These are phyloP conservation scores for Heritiera fomes DNA, from an alignment of 345 rosid genomes.

Conservation along the genomic window DNA sequence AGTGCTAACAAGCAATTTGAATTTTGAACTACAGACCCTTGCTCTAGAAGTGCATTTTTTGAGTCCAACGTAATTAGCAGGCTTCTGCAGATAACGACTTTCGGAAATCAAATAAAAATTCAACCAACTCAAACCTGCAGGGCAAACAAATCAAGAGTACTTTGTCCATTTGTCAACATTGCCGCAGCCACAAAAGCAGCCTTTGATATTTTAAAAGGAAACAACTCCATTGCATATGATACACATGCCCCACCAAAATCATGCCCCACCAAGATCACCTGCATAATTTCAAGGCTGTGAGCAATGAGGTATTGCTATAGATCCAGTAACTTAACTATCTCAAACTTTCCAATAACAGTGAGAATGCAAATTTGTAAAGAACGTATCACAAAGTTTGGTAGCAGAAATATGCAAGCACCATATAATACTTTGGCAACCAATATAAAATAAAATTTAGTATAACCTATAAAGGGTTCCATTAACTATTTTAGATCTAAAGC, in stretches of 20 bases:
- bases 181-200: constrained; percentile 82
- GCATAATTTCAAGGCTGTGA: constrained; percentile 26
- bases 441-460: background rate
- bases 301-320: background rate
- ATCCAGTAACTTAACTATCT: background rate
- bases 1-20: background rate
- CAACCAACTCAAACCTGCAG: constrained; percentile 50
- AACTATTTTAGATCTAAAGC: background rate
- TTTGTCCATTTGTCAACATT: constrained; percentile 73
- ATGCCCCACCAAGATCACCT: constrained; percentile 95
- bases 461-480: background rate
- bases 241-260: constrained; percentile 95
- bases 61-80: background rate
- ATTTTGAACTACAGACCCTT: background rate
- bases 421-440: background rate
- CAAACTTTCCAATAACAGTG: background rate
- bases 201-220: constrained; percentile 70
- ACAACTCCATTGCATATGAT: constrained; percentile 83
- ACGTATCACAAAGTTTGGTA: background rate
- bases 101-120: background rate
- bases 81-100: background rate
- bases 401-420: constrained; percentile 4
- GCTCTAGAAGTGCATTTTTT: background rate
- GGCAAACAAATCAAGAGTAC: constrained; percentile 73
- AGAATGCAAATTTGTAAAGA: background rate